Evolutionary conservation across 106 monocot species (phyloP).

Genomic region (Acorus gramineus): DNA sequence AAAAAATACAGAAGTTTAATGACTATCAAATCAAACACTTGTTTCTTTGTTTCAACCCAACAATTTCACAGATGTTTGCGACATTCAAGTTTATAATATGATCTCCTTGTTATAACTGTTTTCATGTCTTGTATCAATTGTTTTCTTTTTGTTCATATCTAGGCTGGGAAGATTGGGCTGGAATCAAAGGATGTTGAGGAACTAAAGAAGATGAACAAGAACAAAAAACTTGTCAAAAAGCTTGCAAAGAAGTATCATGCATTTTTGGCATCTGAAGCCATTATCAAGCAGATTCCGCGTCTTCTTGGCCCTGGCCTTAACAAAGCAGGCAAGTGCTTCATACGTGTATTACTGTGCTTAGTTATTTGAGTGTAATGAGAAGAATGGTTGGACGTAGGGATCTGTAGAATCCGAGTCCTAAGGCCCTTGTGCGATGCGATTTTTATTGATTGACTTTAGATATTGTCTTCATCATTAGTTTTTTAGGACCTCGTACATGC

Average conservation of each 20-base stretch:
- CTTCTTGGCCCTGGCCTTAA: constrained; percentile 63
- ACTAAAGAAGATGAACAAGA: constrained; percentile 55
- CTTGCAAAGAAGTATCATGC: constrained; percentile 61
- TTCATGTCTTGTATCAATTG: background rate
- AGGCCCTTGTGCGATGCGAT: too few relatives aligned
- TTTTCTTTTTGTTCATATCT: background rate
- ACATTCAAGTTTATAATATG: too few relatives aligned
- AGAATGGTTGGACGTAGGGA: constrained; percentile 4
- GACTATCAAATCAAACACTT: too few relatives aligned
- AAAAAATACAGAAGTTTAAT: too few relatives aligned
- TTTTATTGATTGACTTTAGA: too few relatives aligned
- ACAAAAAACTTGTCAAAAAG: constrained; percentile 64
- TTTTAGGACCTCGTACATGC: too few relatives aligned
- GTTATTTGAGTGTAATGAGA: constrained; percentile 24
- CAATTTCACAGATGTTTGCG: too few relatives aligned
- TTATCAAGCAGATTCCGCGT: constrained; percentile 69
- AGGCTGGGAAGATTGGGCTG: constrained; percentile 64
- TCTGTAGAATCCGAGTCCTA: too few relatives aligned
- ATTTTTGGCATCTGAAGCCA: constrained; percentile 57
- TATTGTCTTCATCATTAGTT: too few relatives aligned
- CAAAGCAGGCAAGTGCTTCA: constrained; percentile 42
- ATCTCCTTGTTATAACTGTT: background rate
- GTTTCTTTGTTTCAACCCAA: too few relatives aligned
- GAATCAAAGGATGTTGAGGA: constrained; percentile 55
- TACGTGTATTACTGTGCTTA: background rate